phyloP scores from a whole-genome alignment of 2,329 filamentous ascomycete species.

The Arthroderma sp. region DNA sequence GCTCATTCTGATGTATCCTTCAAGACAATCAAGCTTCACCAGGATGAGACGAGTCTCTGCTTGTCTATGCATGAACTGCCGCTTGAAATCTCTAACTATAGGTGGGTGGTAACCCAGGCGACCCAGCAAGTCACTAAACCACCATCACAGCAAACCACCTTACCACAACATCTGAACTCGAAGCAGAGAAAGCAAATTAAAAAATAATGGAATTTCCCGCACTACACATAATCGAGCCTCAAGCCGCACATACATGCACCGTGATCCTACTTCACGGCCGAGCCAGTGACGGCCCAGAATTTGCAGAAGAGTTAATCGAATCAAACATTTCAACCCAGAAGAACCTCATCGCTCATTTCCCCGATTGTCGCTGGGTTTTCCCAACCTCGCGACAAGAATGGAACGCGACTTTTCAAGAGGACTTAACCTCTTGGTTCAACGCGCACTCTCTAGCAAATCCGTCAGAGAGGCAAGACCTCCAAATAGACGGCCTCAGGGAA shows the following conservation, averaged over 20 bases:
- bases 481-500: constrained; percentile 27
- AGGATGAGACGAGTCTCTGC: no score
- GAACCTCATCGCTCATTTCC: constrained; percentile 20
- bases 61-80: no score
- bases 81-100: no score
- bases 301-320: constrained; percentile 35
- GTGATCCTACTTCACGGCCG: constrained; percentile 34
- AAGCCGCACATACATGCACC: constrained; percentile 2
- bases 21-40: no score
- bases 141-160: no score
- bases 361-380: constrained; percentile 34
- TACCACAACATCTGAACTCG: no score
- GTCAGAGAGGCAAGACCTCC: constrained; percentile 23
- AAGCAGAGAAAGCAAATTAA: no score
- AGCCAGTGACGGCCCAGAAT: constrained; percentile 34
- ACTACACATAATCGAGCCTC: constrained; percentile 13
- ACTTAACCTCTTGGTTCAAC: constrained; percentile 39
- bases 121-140: no score
- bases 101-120: no score
- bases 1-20: no score
- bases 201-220: constrained; percentile 6
- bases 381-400: constrained; percentile 29
- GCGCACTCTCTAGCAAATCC: constrained; percentile 29
- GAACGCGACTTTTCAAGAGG: constrained; percentile 32
- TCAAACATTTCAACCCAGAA: constrained; percentile 20